Evolutionary conservation across 2,329 filamentous ascomycete species (phyloP).

Genomic region (Camptophora hylomeconis): DNA sequence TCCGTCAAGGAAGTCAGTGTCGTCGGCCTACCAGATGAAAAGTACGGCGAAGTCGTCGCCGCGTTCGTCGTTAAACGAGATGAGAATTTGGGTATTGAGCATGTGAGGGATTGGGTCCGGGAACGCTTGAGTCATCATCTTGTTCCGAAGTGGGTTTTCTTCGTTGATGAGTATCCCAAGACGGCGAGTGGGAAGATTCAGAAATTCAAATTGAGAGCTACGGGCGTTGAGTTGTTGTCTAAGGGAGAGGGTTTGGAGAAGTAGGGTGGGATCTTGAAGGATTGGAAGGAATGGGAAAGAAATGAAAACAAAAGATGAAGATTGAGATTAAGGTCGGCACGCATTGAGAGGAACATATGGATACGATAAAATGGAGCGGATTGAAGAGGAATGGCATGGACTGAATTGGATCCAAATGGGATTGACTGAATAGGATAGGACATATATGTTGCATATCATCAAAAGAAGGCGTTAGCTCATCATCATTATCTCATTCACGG

Average conservation of each 20-base stretch:
- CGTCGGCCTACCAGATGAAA: constrained; percentile 68
- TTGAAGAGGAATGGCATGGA: too few species aligned
- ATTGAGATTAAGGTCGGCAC: too few species aligned
- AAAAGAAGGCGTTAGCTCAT: too few species aligned
- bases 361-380: too few species aligned
- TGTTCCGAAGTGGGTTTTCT: constrained; percentile 83
- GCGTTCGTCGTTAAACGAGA: constrained; percentile 58
- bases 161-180: constrained; percentile 74
- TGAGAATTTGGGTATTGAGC: constrained; percentile 38
- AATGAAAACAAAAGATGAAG: constrained; percentile 63
- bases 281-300: constrained; percentile 71
- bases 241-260: constrained; percentile 56
- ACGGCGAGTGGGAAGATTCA: constrained; percentile 95
- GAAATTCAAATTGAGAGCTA: constrained; percentile 56
- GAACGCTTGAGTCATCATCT: constrained; percentile 58
- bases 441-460: too few species aligned
- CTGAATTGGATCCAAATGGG: too few species aligned
- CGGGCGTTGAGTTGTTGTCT: constrained; percentile 39
- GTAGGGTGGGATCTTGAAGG: constrained; percentile 73
- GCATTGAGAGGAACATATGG: too few species aligned
- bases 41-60: constrained; percentile 74
- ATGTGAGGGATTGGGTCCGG: constrained; percentile 60
- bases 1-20: constrained; percentile 65
- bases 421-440: too few species aligned
- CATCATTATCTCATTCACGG: too few species aligned